These are phyloP conservation scores for Ganoderma meredithae DNA, from an alignment of 1,284 basidiomycete genomes.

Conservation along the genomic window DNA sequence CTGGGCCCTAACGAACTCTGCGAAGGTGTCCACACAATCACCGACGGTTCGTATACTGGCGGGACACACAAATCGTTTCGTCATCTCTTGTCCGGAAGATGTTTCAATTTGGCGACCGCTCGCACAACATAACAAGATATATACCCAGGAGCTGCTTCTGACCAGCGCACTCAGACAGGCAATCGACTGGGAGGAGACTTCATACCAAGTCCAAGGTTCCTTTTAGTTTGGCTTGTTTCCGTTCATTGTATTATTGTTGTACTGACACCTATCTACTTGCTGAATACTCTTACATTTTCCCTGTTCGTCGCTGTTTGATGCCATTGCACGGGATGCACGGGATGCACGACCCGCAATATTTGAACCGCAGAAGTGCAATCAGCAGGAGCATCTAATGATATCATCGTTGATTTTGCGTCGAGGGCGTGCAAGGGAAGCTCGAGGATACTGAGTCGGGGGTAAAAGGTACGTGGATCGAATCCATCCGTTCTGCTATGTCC, in stretches of 20 bases:
- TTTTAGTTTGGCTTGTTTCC: conserved; percentile 13
- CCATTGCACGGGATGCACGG: neutral
- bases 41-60: conserved; percentile 64
- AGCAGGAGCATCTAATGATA: too few relatives aligned
- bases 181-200: conserved; percentile 63
- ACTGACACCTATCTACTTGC: neutral
- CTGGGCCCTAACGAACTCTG: neutral
- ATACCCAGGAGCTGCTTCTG: conserved; percentile 71
- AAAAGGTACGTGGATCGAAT: neutral
- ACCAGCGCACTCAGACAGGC: conserved; percentile 68
- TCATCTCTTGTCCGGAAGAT: conserved; percentile 72
- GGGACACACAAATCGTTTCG: conserved; percentile 54
- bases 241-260: neutral
- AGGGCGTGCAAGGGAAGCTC: too few relatives aligned
- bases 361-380: neutral
- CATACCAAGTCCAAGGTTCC: conserved; percentile 33
- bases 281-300: neutral
- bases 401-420: too few relatives aligned
- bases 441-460: too few relatives aligned
- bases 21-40: conserved; percentile 53
- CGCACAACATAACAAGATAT: conserved; percentile 60
- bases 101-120: conserved; percentile 67
- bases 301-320: neutral
- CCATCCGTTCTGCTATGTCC: neutral
- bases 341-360: neutral